Evolutionary conservation across 257 asterid species (phyloP).

Genomic region (Fraxinus excelsior): DNA sequence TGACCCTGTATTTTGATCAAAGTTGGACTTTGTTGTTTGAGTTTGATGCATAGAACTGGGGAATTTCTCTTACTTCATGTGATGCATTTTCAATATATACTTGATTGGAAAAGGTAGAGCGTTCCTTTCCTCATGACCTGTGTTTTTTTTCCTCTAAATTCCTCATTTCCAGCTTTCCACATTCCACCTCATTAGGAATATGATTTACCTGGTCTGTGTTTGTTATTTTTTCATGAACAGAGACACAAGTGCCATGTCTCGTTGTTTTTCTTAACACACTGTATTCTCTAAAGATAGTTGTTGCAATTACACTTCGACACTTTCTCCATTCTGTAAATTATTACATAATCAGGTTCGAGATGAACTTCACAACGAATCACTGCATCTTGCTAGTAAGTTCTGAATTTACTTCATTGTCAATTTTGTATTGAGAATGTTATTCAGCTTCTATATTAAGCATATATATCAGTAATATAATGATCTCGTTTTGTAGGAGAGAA

Average conservation of each 20-base stretch:
- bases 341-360: conserved; percentile 67
- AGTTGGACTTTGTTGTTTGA: conserved; percentile 15
- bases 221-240: not conserved
- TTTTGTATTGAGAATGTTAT: conserved; percentile 9
- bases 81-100: conserved; percentile 1
- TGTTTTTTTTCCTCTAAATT: not conserved
- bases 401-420: conserved; percentile 18
- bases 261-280: not conserved
- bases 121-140: conserved; percentile 1
- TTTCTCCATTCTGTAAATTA: conserved; percentile 13
- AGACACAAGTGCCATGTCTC: not conserved
- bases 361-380: conserved; percentile 79
- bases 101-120: conserved; percentile 8
- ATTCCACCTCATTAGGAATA: not conserved
- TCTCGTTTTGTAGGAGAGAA: conserved; percentile 59
- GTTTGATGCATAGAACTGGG: not conserved
- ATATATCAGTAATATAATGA: not conserved
- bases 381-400: conserved; percentile 94
- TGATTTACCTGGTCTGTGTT: not conserved
- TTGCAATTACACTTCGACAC: conserved; percentile 23
- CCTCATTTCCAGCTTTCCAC: not conserved
- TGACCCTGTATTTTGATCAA: not conserved
- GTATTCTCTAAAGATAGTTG: not conserved
- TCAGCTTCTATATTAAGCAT: not conserved
- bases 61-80: not conserved